These are phyloP conservation scores for Haematococcus sp. DNA, from an alignment of 139 green algal species.

Conservation along the genomic window DNA sequence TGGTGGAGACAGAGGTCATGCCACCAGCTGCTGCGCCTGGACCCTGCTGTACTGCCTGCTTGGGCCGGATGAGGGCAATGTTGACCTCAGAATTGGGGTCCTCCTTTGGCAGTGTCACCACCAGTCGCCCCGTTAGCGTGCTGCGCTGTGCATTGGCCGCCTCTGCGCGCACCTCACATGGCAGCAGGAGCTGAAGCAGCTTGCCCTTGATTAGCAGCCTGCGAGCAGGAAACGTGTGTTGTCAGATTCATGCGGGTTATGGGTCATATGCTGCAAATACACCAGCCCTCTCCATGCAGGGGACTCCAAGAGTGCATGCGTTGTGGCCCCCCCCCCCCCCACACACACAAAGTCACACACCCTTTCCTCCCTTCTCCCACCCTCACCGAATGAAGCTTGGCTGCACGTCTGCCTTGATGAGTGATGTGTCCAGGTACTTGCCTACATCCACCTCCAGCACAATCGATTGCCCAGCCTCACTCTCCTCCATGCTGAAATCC, in stretches of 20 bases:
- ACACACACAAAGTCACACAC: too few relatives aligned
- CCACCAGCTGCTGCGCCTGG: too few relatives aligned
- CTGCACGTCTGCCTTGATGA: slow-evolving; percentile 85
- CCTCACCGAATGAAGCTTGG: slow-evolving; percentile 52
- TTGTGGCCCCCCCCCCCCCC: too few relatives aligned
- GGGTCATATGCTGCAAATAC: too few relatives aligned
- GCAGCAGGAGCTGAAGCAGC: slow-evolving; percentile 81
- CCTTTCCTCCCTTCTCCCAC: too few relatives aligned
- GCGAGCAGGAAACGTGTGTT: not conserved
- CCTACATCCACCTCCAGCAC: slow-evolving; percentile 77
- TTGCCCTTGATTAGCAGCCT: slow-evolving; percentile 81
- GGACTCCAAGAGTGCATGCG: too few relatives aligned
- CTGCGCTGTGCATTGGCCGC: slow-evolving; percentile 57
- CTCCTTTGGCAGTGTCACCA: slow-evolving; percentile 80
- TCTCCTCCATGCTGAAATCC: slow-evolving; percentile 73
- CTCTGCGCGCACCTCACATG: slow-evolving; percentile 63
- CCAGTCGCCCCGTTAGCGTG: slow-evolving; percentile 59
- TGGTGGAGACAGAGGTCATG: too few relatives aligned
- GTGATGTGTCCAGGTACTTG: slow-evolving; percentile 75
- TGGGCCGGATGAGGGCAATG: not conserved
- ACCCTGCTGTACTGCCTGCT: too few relatives aligned
- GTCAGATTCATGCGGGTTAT: not conserved
- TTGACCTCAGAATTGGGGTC: slow-evolving; percentile 6
- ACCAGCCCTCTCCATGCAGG: too few relatives aligned
- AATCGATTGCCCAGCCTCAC: slow-evolving; percentile 41